Evolutionary conservation across 345 rosid genomes (phyloP).

Genomic region (Crucihimalaya himalaica): DNA sequence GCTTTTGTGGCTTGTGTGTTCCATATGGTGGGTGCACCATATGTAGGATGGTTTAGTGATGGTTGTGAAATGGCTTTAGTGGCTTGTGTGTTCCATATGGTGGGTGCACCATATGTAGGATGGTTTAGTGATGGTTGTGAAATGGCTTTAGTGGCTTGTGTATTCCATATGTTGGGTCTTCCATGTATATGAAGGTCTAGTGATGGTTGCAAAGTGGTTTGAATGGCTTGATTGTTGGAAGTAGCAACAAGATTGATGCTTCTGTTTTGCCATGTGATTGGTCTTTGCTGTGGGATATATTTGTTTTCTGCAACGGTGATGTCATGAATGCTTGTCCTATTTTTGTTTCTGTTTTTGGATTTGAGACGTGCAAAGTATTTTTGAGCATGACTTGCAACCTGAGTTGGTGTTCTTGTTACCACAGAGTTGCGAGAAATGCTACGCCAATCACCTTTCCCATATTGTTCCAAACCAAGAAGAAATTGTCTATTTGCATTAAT

Average conservation of each 20-base stretch:
- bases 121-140: background rate
- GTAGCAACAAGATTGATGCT: slow-evolving; percentile 43
- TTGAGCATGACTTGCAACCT: slow-evolving; percentile 96
- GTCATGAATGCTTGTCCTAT: slow-evolving; percentile 80
- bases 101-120: background rate
- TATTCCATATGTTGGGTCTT: too few relatives aligned
- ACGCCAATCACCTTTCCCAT: slow-evolving; percentile 94
- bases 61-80: too few relatives aligned
- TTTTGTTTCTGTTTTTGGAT: slow-evolving; percentile 70
- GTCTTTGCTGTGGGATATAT: slow-evolving; percentile 52
- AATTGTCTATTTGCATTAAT: slow-evolving; percentile 54
- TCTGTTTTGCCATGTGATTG: slow-evolving; percentile 61
- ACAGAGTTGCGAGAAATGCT: slow-evolving; percentile 83
- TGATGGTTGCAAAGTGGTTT: slow-evolving; percentile 41
- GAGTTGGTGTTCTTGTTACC: slow-evolving; percentile 79
- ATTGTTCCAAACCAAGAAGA: slow-evolving; percentile 82
- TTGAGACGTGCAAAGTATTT: slow-evolving; percentile 74
- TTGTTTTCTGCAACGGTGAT: slow-evolving; percentile 53
- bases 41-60: too few relatives aligned
- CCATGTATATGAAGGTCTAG: background rate
- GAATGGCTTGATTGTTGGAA: slow-evolving; percentile 52
- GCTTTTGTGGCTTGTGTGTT: too few relatives aligned
- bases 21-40: too few relatives aligned
- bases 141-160: background rate
- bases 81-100: slow-evolving; percentile 7